Base-by-base conservation (phyloP, 768 basidiomycete species). In the Hemileccinum rubropunctum region DNA sequence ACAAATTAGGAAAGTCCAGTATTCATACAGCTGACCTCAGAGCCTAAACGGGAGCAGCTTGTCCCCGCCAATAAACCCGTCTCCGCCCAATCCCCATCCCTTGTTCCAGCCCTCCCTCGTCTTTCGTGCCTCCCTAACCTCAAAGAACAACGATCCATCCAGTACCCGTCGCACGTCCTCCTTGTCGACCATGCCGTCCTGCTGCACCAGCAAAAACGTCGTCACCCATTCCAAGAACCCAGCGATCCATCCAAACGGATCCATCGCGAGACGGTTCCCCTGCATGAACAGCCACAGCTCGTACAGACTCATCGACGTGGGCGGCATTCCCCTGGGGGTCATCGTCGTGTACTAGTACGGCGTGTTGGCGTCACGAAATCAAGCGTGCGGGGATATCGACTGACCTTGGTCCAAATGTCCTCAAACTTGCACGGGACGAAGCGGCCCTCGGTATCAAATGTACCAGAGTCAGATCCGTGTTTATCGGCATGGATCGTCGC, bases 391-490 rank as follows among this genome's bases (percentile, higher is more conserved):
- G 9, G 4, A 14, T 4, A 17, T n/a, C 9, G 12, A 30, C 62
- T 49, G 42, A 71, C 71, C 65, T 73, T 73, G 52, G 58, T 52
- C 63, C 76, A 77, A 50, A 75, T 72, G 54, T 71, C 73, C 47
- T 75, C 73, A 42, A 77, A 76, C 51, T 66, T 67, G 51, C 68
- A 66, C 11, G 72, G 65, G 35, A 71, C 47, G 62, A 75, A 76
- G 1, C 72, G 65, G 1, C 75, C 74, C 52, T 74, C 70, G 45
- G 65, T 65, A 48, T 73, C 71, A 50, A 73, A 75, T 4, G 57
- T 47, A n/a, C 71, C 74, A 13, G 72, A 71, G 59, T 76, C 76
- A 17, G 69, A 70, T 1, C 75, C 76, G 52, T 77, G 76, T 56
- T 75, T 73, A 44, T 56, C 59, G 26, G 65, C 61, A 42, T 73